Conservation (phyloP, 2,329 filamentous ascomycete species). For the Colletotrichum graminicola region DNA sequence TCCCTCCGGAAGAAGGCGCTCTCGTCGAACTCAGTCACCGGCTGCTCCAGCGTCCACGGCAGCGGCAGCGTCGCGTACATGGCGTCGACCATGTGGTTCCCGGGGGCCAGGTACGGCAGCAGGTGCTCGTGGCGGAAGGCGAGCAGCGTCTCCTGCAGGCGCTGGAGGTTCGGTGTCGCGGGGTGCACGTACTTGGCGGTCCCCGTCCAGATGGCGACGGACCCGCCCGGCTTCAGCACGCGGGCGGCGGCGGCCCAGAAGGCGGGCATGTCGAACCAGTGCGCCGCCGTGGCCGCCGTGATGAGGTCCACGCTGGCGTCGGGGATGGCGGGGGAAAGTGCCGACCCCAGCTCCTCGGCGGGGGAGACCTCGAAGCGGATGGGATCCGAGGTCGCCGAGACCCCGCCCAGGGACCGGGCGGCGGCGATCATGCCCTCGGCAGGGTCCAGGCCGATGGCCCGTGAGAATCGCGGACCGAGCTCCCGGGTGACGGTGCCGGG, state of each 20-base stretch:
- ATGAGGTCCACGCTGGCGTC: conserved; percentile 61
- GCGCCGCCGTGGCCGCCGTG: conserved; percentile 62
- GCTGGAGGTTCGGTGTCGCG: conserved; percentile 54
- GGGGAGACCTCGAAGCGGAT: conserved; percentile 57
- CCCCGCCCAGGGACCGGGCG: conserved; percentile 54
- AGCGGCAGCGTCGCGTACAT: conserved; percentile 59
- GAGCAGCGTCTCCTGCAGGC: conserved; percentile 57
- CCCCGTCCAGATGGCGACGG: conserved; percentile 63
- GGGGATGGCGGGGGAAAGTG: conserved; percentile 47
- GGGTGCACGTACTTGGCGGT: conserved; percentile 48
- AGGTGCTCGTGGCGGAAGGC: conserved; percentile 54
- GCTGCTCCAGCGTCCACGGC: conserved; percentile 60
- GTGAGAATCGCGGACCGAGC: conserved; percentile 60
- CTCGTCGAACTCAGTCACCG: conserved; percentile 55
- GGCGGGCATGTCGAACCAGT: conserved; percentile 68
- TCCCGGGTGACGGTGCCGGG: conserved; percentile 63
- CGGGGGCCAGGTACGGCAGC: conserved; percentile 53
- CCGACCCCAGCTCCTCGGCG: conserved; percentile 58
- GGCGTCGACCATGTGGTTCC: conserved; percentile 56
- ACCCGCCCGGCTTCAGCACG: conserved; percentile 65
- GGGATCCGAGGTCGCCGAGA: conserved; percentile 46
- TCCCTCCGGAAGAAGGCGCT: conserved; percentile 55
- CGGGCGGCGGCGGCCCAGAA: conserved; percentile 63
- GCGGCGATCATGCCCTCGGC: conserved; percentile 65
- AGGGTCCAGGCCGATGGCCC: conserved; percentile 64